phyloP scores from a whole-genome alignment of 2,329 filamentous ascomycete species.

The Colletotrichum filicis region DNA sequence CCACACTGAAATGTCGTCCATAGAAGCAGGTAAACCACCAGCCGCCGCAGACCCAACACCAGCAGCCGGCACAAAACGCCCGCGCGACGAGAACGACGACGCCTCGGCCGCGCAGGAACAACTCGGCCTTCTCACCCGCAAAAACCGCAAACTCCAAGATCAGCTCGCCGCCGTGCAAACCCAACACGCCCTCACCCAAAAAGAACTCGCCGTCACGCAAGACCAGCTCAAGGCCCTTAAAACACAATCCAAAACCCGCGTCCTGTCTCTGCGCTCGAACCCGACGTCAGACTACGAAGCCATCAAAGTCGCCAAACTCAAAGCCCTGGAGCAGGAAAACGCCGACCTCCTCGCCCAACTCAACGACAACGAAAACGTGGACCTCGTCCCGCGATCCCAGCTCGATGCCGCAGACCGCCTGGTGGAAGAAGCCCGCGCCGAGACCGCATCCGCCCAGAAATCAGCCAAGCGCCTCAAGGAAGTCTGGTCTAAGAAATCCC shows the following conservation, averaged over 20 bases:
- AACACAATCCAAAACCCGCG: constrained; percentile 78
- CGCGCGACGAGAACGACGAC: constrained; percentile 66
- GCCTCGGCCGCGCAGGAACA: constrained; percentile 69
- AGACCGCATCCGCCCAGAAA: constrained; percentile 81
- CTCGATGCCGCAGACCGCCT: constrained; percentile 81
- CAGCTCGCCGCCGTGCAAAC: constrained; percentile 77
- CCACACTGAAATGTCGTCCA: constrained; percentile 77
- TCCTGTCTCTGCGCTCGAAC: constrained; percentile 90
- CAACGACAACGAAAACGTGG: constrained; percentile 56
- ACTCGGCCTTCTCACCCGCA: constrained; percentile 84
- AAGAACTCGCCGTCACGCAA: constrained; percentile 77
- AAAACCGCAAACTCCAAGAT: constrained; percentile 87
- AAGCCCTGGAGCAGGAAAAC: constrained; percentile 85
- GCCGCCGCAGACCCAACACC: constrained; percentile 44
- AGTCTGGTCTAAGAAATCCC: constrained; percentile 90
- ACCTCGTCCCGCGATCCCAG: constrained; percentile 80
- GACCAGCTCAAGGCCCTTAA: constrained; percentile 77
- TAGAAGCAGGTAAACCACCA: constrained; percentile 58
- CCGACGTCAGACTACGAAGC: constrained; percentile 88
- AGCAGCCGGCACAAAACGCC: constrained; percentile 68
- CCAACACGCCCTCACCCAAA: constrained; percentile 75
- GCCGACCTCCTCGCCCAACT: constrained; percentile 82
- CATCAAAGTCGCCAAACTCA: constrained; percentile 84
- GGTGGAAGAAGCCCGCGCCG: constrained; percentile 75
- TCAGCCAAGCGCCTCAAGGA: constrained; percentile 87